Percentiles rank a stretch among this genome's conserved stretches.
Conservation (phyloP, 352 stramenopile species). For the Phytopythium vexans region DNA sequence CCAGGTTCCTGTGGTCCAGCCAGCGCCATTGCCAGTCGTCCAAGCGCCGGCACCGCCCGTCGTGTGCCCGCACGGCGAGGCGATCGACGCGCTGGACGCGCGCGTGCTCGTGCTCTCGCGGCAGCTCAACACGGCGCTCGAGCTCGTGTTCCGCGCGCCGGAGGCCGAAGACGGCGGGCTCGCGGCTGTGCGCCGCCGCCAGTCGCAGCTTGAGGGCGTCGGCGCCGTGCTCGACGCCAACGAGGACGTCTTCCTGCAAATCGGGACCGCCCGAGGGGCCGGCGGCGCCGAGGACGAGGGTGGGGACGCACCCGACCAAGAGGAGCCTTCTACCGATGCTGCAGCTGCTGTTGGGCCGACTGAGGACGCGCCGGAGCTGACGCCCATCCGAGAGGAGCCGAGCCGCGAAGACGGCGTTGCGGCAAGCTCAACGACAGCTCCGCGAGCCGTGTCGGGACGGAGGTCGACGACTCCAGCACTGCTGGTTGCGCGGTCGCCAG, state of each 20-base stretch:
- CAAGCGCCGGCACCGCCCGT: constrained; percentile 5
- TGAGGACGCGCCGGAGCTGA: not conserved
- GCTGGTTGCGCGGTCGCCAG: too few species aligned
- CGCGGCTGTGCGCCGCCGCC: constrained; percentile 22
- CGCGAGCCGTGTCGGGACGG: too few species aligned
- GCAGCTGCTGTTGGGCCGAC: too few species aligned
- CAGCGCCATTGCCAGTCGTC: not conserved
- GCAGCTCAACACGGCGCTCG: constrained; percentile 60
- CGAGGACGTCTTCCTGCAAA: constrained; percentile 51
- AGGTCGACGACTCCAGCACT: too few species aligned
- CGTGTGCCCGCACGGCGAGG: constrained; percentile 2
- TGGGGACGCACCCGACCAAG: too few species aligned
- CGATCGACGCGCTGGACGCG: constrained; percentile 53
- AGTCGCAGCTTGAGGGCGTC: constrained; percentile 38
- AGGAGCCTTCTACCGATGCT: too few species aligned
- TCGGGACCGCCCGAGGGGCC: constrained; percentile 11
- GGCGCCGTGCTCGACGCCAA: constrained; percentile 61
- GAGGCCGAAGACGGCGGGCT: constrained; percentile 14
- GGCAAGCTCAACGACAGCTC: not conserved
- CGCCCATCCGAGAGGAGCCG: not conserved
- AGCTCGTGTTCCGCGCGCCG: constrained; percentile 54
- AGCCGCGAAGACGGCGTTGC: too few species aligned
- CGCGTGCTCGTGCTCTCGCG: constrained; percentile 50
- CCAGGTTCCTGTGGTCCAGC: not conserved
- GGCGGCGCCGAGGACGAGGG: constrained; percentile 2